These are phyloP conservation scores for Lecanicillium sp. DNA, from an alignment of 2,329 filamentous ascomycete species.

Conservation along the genomic window DNA sequence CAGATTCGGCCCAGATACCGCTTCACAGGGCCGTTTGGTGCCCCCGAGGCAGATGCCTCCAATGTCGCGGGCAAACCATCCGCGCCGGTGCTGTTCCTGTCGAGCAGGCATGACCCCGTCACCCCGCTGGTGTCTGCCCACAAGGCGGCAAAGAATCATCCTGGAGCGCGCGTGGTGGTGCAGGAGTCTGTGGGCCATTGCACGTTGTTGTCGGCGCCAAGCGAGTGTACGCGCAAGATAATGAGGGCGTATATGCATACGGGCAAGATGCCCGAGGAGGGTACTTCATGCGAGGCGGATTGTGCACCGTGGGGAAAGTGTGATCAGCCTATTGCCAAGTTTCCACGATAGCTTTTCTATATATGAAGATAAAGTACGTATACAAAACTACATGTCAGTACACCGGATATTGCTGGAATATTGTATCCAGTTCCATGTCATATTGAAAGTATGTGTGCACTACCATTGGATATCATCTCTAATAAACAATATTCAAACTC, in stretches of 20 bases:
- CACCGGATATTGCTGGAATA: not conserved
- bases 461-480: no score
- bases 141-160: constrained; percentile 9
- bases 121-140: constrained; percentile 30
- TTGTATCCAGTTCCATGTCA: no score
- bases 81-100: constrained; percentile 28
- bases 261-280: constrained; percentile 13
- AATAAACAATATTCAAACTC: constrained; percentile 1
- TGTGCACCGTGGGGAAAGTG: constrained; percentile 12
- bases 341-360: constrained; percentile 1
- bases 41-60: constrained; percentile 10
- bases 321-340: not conserved
- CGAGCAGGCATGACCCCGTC: constrained; percentile 30
- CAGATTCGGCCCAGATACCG: constrained; percentile 23
- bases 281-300: constrained; percentile 12
- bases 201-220: constrained; percentile 9
- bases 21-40: constrained; percentile 18
- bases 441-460: no score
- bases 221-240: constrained; percentile 11
- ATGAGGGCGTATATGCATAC: constrained; percentile 13
- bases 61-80: constrained; percentile 17
- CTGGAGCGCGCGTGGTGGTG: constrained; percentile 13
- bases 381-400: no score
- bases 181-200: constrained; percentile 17
- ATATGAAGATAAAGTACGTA: no score